Evolutionary conservation across 345 rosid species (phyloP), one percentile per base, ranked within the genome.

Genomic region (Aegle marmelos): DNA sequence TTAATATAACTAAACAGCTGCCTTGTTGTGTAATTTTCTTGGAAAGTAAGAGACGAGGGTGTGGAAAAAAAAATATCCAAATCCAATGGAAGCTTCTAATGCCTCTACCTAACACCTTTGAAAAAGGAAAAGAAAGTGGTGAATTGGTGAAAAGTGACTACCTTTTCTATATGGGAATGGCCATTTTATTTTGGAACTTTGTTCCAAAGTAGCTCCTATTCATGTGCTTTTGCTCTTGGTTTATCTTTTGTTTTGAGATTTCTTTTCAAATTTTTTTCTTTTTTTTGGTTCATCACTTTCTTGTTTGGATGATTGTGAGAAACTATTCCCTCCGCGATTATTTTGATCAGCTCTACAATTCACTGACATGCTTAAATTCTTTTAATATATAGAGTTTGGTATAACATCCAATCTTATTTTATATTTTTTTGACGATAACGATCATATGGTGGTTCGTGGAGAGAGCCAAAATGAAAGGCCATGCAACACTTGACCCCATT

Each of bases 91-190:
- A 88, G 85, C 84, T 86, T 88, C 89, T 62, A 80, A 77, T 77
- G 84, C 73, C 81, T 70, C 83, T 69, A 88, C 91, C 91, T 83
- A 88, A 82, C 91, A 48, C 85, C 79, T 77, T 85, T 82, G 85
- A 82, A 80, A 86, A 75, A 53, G 74, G 22, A 17, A 33, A 57
- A 5, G 33, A 19, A 70, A 57, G 22, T 10, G 77, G 69, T 50
- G 78, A 79, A 76, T 67, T 79, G 82, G 72, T 73, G 82, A 71
- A 79, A 88, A 84, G 86, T 72, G 80, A 67, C 4, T 0, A 61
- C 58, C 59, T 72, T 82, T 79, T 68, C 45, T 59, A 17, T 28
- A 21, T n/a, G 25, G 39, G 63, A 59, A 78, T 58, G 79, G 70
- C 85, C 79, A 78, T 63, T 65, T 25, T 7, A 36, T 67, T 75